phyloP scores from a whole-genome alignment of 1,284 basidiomycete species.

The Rhizoctonia solani region DNA sequence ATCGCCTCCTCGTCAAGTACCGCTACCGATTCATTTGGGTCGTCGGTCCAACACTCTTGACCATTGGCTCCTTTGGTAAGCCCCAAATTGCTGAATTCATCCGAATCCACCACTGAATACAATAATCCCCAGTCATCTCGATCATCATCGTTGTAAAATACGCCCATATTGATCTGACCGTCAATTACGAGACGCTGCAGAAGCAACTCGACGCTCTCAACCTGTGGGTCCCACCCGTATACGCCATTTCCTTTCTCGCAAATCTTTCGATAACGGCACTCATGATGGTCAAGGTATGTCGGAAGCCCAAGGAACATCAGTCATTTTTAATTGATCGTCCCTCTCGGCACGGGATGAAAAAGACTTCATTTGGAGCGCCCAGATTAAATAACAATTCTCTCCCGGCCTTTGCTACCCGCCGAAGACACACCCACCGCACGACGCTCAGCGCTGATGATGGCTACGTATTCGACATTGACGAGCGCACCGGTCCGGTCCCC shows the following conservation, averaged over 20 bases:
- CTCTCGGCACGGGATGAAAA: background rate
- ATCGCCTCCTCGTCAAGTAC: slow-evolving; percentile 24
- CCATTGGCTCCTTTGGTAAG: slow-evolving; percentile 20
- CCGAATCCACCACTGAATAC: background rate
- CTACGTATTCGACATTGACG: slow-evolving; percentile 27
- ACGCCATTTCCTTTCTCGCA: slow-evolving; percentile 13
- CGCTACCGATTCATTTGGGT: slow-evolving; percentile 23
- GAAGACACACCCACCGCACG: background rate
- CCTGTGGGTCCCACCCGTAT: slow-evolving; percentile 24
- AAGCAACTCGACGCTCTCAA: background rate
- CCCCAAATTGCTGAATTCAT: background rate
- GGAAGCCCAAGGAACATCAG: too few relatives aligned
- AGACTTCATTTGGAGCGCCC: slow-evolving; percentile 12
- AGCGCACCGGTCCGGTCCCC: slow-evolving; percentile 27
- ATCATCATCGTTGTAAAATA: slow-evolving; percentile 23
- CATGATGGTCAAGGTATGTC: slow-evolving; percentile 27
- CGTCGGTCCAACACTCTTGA: background rate
- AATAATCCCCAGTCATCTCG: slow-evolving; percentile 24
- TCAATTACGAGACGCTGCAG: background rate
- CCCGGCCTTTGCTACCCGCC: background rate
- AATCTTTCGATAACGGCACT: slow-evolving; percentile 21
- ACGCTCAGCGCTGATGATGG: slow-evolving; percentile 5
- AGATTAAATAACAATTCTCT: background rate
- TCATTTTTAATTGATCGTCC: background rate
- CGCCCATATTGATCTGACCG: slow-evolving; percentile 2